Base-by-base conservation (phyloP, 208 protist genomes). In the Leishmania amazonensis region DNA sequence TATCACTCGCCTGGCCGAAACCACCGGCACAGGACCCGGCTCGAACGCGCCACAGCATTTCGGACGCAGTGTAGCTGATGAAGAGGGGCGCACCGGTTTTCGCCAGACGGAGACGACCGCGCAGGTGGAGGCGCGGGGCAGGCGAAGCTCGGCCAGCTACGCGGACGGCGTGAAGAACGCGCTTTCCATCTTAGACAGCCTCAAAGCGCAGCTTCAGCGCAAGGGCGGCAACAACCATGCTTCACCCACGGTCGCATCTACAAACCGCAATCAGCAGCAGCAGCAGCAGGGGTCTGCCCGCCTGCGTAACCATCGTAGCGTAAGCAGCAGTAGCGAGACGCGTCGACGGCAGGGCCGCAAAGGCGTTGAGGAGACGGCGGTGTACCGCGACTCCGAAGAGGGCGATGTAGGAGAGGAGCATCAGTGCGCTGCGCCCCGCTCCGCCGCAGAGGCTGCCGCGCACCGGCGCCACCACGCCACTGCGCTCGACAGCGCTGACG, bases 141-240 rank as follows among this genome's bases (percentile, higher is more conserved):
- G 65, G 72, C 81, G 68, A 78, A 81, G 78, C 74, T 83, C 83
- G 31, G 57, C 76, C 17, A 85, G 67, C 70, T 90, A 92, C 60
- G 83, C 90, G 3, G 88, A 91, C 38, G 89, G 89, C 19, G 91
- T 96, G 11, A 88, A 79, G n/a, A 91, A 90, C 40, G 93, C 91
- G n/a, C 83, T 96, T 58, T 93, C 88, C 28, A 91, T 96, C 49
- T 70, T 96, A 9, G 87, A 93, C 38, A 82, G 88, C 42, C 83
- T 95, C 7, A 87, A 88, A 38, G 86, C 80, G 60, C 88, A 89
- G 80, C 81, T 95, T 35, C 81, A 85, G 71, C 80, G 75, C 58
- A 70, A 73, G 60, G 51, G 51, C 40, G 74, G 79, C 49, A 64
- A 24, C 40, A 21, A 24, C n/a, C 84, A 79, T 38, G 64, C 72